Base-by-base conservation (phyloP, 805 yeast species). In the Schizosaccharomyces japonicus region DNA sequence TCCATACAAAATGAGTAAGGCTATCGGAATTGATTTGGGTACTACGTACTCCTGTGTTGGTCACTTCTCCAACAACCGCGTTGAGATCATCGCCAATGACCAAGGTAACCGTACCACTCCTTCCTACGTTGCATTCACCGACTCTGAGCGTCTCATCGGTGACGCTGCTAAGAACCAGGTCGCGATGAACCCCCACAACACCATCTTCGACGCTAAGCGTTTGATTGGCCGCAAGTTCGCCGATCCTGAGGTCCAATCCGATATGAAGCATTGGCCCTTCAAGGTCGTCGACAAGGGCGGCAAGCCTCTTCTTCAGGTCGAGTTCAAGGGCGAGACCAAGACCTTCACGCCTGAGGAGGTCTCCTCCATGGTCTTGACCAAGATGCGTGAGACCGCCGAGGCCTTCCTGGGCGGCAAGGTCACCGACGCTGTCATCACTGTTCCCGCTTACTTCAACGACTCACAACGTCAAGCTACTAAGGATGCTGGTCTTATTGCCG, bases 31-130 rank as follows among this genome's bases (percentile, higher is more conserved):
- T 66, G 94, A 83, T 73, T 78, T 84, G 70, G 95, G 95, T 63
- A 85, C 96, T 54, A 85, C 96, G 3, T 85, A 85, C 73, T 85
- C 95, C 10, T 85, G 95, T 75, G 96, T 87, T 52, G 96, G 94
- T 59, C 84, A 74, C 65, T 76, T 72, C 63, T 64, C 78, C 46
- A 79, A 80, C 57, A 92, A 81, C 61, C 71, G 93, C 58, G 95
- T 85, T 51, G 95, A 87, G 61, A 85, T 85, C 60, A 76, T 85
- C 59, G 95, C 95, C 58, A 85, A 85, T 61, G 95, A 85, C 65
- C 95, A 87, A 70, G 96, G 96, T 71, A 85, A 87, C 73, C 80
- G 95, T 72, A 87, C 94, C 52, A 85, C 95, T 19, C 95, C 95
- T 32, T 84, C 95, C 31, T 85, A 80, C 63, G 95, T 87, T 52